phyloP scores from a whole-genome alignment of 78 protist species.

The Dictyostelium purpureum region DNA sequence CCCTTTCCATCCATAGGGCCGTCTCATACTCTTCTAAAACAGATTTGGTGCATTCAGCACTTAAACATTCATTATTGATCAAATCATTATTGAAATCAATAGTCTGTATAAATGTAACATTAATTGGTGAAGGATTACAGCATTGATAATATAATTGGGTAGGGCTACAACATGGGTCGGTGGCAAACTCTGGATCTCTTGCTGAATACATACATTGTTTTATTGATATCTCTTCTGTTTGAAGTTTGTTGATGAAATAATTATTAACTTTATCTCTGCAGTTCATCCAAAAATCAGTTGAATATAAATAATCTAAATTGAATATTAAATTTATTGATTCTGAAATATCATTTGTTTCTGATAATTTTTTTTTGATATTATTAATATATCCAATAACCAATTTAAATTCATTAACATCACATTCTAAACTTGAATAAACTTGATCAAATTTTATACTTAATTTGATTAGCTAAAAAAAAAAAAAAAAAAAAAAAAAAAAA shows the following conservation, averaged over 20 bases:
- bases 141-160: neutral
- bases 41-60: slow-evolving; percentile 23
- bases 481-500: neutral
- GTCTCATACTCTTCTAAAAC: slow-evolving; percentile 19
- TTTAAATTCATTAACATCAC: slow-evolving; percentile 7
- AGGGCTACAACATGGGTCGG: slow-evolving; percentile 46
- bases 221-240: neutral
- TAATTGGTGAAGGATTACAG: slow-evolving; percentile 14
- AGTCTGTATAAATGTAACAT: neutral
- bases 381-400: neutral
- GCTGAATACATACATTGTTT: slow-evolving; percentile 9
- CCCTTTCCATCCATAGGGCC: neutral
- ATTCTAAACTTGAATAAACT: neutral
- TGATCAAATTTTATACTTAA: neutral
- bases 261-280: slow-evolving; percentile 1
- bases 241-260: neutral
- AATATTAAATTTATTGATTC: neutral
- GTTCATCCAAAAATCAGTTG: slow-evolving; percentile 30
- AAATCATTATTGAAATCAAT: neutral
- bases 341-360: neutral
- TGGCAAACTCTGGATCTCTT: neutral
- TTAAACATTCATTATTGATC: slow-evolving; percentile 22
- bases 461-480: neutral
- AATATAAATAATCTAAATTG: slow-evolving; percentile 10
- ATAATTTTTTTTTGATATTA: neutral